Evolutionary conservation across 2,329 filamentous ascomycete genomes (phyloP), one percentile per base, ranked within the genome.

Genomic region (Penicillium freii): DNA sequence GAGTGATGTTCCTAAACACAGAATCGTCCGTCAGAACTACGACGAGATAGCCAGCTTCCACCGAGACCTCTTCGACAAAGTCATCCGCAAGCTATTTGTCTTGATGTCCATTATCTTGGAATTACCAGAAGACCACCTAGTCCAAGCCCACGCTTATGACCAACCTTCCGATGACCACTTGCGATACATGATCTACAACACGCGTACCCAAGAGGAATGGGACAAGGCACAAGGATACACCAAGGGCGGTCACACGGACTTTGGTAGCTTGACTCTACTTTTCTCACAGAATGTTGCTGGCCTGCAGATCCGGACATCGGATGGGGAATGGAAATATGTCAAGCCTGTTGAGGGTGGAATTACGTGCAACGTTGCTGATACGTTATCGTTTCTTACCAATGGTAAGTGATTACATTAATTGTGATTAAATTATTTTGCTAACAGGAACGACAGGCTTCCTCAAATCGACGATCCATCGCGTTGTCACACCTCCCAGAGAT

Each of bases 71-170:
- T 84, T 86, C 50, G 71, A 80, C 0, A 80, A 85, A 29, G 79
- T 87, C 1, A 79, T 87, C 0, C 73, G 82, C 7, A 71, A 78
- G 58, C 73, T 88, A 0, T 78, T 87, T 3, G 77, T 79, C 1
- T 77, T 88, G 0, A 82, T 87, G 46, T 84, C 85, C 2, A 78
- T 86, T 43, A 77, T 87, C 1, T 76, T 88, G 0, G 80, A 87
- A 64, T 72, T 88, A 0, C 83, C 83, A 0, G 80, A 84, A 50
- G 83, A 87, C 15, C 77, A 80, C 55, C 74, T 87, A 29, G 75
- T 82, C 60, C 73, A 80, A 25, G 74, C 81, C 1, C 85, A 87
- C 68, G 75, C 73, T 2, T 87, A 86, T 70, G 78, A 84, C 2
- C 77, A 79, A 29, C 78, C 80, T 36, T 79, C 80, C 9, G 83